Conservation (phyloP, 78 protist genomes). For the Chrysochromulina parva region DNA sequence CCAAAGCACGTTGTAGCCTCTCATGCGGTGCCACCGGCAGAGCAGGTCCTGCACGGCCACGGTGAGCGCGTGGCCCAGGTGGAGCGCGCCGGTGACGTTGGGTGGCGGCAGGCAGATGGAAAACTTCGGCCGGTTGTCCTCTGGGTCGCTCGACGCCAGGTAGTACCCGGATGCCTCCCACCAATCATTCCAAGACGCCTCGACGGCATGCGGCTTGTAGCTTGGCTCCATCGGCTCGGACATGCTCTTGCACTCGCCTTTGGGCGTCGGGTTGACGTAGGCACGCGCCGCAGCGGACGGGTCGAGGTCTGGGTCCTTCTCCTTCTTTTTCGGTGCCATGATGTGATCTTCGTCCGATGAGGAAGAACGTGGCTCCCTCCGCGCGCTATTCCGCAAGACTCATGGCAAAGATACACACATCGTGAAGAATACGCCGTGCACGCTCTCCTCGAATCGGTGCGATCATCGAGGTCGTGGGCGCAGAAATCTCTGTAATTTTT, state of each 20-base stretch:
- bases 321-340: background rate
- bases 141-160: background rate
- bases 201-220: slow-evolving; percentile 59
- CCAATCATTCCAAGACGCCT: slow-evolving; percentile 93
- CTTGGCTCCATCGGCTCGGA: background rate
- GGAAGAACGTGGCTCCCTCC: too few relatives aligned
- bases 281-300: background rate
- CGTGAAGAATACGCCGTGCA: too few relatives aligned
- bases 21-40: slow-evolving; percentile 68
- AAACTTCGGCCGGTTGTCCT: slow-evolving; percentile 61
- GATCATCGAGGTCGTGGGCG: too few relatives aligned
- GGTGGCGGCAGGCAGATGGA: slow-evolving; percentile 98
- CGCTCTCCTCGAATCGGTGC: too few relatives aligned
- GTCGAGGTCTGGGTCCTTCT: background rate
- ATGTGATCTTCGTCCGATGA: too few relatives aligned
- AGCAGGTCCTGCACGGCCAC: slow-evolving; percentile 51
- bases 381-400: too few relatives aligned
- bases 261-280: slow-evolving; percentile 23
- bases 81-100: slow-evolving; percentile 99
- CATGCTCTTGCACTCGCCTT: background rate
- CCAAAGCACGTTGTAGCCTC: slow-evolving; percentile 67
- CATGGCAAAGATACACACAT: too few relatives aligned
- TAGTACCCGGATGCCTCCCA: slow-evolving; percentile 90
- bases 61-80: slow-evolving; percentile 99
- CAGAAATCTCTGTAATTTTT: too few relatives aligned